phyloP scores from a whole-genome alignment of 2,329 filamentous ascomycete species.

The Graphium sp. region DNA sequence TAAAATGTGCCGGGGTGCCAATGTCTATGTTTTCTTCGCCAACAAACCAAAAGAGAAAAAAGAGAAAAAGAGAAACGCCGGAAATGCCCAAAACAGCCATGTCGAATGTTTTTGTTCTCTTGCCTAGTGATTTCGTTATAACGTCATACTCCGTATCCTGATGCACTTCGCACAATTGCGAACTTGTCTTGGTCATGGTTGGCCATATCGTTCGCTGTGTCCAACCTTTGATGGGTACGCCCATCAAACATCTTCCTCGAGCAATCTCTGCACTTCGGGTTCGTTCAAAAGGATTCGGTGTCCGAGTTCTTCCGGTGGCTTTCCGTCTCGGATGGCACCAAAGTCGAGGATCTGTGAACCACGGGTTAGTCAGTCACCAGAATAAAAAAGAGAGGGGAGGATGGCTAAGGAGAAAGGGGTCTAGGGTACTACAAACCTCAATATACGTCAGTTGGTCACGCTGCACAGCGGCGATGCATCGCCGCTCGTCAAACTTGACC shows the following conservation, averaged over 20 bases:
- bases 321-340: constrained; percentile 79
- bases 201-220: no score
- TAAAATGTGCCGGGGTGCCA: no score
- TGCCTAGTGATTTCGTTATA: no score
- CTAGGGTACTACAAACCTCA: constrained; percentile 46
- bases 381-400: not conserved
- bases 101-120: no score
- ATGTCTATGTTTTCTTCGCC: no score
- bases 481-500: constrained; percentile 88
- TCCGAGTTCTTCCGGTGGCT: constrained; percentile 60
- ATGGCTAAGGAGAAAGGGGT: not conserved
- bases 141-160: no score
- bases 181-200: not conserved
- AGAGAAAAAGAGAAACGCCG: not conserved
- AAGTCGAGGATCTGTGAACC: constrained; percentile 76
- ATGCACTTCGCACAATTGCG: no score
- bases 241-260: constrained; percentile 23
- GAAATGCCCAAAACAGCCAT: no score
- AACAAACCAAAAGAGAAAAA: not conserved
- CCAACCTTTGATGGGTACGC: not conserved
- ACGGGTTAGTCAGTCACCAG: constrained; percentile 14
- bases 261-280: constrained; percentile 30
- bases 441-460: constrained; percentile 85
- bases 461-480: constrained; percentile 93
- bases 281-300: constrained; percentile 55